Conservation (phyloP, 2,329 filamentous ascomycete genomes). For the Hirsutella thompsonii region DNA sequence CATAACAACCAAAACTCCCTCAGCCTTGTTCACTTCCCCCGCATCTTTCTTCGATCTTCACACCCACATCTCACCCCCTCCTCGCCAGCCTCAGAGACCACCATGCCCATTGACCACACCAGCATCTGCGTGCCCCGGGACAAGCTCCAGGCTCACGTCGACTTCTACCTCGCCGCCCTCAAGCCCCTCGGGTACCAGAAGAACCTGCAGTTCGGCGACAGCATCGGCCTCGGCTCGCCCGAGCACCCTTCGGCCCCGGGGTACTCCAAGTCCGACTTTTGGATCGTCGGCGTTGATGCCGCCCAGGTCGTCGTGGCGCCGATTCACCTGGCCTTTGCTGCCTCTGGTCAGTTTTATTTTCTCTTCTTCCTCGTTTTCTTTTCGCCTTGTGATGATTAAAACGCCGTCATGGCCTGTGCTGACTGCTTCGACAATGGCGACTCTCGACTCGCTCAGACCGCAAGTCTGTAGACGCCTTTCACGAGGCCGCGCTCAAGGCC, state of each 20-base stretch:
- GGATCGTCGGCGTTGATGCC: constrained; percentile 12
- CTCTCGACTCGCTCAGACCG: constrained; percentile 21
- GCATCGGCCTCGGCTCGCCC: constrained; percentile 17
- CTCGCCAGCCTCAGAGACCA: constrained; percentile 1
- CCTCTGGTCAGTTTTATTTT: constrained; percentile 17
- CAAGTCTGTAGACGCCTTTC: constrained; percentile 28
- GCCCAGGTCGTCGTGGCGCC: too few relatives aligned
- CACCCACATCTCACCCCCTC: not conserved
- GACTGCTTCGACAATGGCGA: not conserved
- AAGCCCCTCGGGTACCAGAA: constrained; percentile 22
- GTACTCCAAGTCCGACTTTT: constrained; percentile 14
- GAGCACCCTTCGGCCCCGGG: constrained; percentile 4
- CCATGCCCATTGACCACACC: constrained; percentile 23
- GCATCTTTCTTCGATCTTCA: too few relatives aligned
- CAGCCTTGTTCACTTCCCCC: too few relatives aligned
- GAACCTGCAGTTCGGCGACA: constrained; percentile 13
- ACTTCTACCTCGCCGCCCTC: constrained; percentile 21
- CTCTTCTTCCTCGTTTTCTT: too few relatives aligned
- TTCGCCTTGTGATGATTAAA: too few relatives aligned
- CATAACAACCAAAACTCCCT: too few relatives aligned
- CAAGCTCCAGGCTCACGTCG: constrained; percentile 14
- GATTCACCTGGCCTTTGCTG: constrained; percentile 19
- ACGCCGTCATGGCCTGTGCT: too few relatives aligned
- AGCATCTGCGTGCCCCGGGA: constrained; percentile 15
- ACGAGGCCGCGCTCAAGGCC: constrained; percentile 24